Evolutionary conservation across 1,284 basidiomycete genomes (phyloP).

Genomic region (Cutaneotrichosporon arboriforme): DNA sequence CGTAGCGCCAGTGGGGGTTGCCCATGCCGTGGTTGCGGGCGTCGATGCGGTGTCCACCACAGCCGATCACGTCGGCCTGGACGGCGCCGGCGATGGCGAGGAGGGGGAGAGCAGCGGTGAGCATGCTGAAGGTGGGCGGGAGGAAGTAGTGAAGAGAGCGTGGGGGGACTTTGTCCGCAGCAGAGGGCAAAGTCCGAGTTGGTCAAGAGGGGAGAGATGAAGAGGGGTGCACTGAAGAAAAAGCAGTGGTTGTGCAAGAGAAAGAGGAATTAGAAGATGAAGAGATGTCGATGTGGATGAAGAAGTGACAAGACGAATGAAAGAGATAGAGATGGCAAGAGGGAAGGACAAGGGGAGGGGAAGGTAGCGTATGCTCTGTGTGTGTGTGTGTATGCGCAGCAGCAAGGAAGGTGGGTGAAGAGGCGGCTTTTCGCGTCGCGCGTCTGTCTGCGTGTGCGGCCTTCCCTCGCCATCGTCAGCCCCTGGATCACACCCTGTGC

Average conservation of each 20-base stretch:
- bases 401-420: no score
- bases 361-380: neutral
- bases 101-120: neutral
- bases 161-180: neutral
- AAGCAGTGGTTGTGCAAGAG: neutral
- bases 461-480: no score
- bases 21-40: conserved; percentile 3
- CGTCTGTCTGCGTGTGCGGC: no score
- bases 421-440: no score
- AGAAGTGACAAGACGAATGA: neutral
- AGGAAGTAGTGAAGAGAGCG: neutral
- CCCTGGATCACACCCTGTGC: no score
- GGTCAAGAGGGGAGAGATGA: neutral
- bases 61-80: neutral
- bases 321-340: neutral
- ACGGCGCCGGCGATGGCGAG: conserved; percentile 3
- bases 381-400: no score
- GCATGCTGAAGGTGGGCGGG: neutral
- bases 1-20: neutral
- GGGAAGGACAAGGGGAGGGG: no score
- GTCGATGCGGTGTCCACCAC: conserved; percentile 14
- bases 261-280: neutral
- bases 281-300: neutral
- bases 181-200: neutral
- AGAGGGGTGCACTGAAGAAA: neutral